Conservation (phyloP, 306 rosid species). For the Castanospermum australe region DNA sequence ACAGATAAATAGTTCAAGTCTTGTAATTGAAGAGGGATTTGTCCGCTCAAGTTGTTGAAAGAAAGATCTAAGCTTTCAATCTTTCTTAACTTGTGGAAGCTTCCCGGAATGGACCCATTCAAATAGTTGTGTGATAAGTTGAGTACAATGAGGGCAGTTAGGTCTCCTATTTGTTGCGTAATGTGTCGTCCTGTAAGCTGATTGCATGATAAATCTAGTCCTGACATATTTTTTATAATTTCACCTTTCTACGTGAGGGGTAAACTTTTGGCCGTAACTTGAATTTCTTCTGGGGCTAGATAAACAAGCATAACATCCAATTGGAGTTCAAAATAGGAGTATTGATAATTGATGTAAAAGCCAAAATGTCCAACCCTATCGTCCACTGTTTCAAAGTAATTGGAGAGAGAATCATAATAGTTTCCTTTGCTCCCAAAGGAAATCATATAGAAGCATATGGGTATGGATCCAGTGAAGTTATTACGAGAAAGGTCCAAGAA, state of each 20-base stretch:
- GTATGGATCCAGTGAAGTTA: not conserved
- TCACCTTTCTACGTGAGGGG: not conserved
- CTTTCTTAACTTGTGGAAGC: not conserved
- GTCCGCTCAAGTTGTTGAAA: not conserved
- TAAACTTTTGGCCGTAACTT: not conserved
- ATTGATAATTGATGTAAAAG: not conserved
- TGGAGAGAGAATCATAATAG: not conserved
- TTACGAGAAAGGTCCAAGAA: not conserved
- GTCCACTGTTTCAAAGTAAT: no score
- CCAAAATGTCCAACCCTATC: not conserved
- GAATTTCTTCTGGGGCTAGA: not conserved
- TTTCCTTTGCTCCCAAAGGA: not conserved
- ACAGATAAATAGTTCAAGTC: not conserved
- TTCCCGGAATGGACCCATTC: not conserved
- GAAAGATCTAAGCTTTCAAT: not conserved
- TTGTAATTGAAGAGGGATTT: not conserved
- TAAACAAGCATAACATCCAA: no score
- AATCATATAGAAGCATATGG: not conserved
- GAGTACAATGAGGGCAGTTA: not conserved
- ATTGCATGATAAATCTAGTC: not conserved
- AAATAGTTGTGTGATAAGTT: constrained; percentile 9
- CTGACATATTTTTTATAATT: no score
- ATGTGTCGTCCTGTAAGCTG: not conserved
- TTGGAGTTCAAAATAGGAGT: not conserved
- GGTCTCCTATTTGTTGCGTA: not conserved